These are phyloP conservation scores for Acanthamoeba castellanii DNA, from an alignment of 208 protist species.

Conservation along the genomic window DNA sequence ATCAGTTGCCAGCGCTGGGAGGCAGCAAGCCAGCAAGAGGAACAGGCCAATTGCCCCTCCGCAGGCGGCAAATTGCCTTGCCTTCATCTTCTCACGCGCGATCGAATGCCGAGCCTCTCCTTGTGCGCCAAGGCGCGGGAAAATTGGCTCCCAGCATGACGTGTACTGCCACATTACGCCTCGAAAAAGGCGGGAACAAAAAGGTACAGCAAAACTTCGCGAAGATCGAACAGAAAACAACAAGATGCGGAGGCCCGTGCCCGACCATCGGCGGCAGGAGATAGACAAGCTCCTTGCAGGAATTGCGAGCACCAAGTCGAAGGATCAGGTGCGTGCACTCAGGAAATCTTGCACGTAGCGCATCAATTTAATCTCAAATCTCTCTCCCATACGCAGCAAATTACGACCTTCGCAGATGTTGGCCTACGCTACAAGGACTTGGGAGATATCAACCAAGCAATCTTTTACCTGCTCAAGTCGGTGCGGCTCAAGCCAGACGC, in stretches of 20 bases:
- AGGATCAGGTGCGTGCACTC: not conserved
- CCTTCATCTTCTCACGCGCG: not conserved
- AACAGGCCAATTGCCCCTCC: constrained; percentile 22
- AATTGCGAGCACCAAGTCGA: not conserved
- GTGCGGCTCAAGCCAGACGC: constrained; percentile 10
- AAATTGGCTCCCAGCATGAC: not conserved
- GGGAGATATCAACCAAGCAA: not conserved
- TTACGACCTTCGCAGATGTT: not conserved
- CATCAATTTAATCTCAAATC: not conserved
- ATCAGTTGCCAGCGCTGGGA: not conserved
- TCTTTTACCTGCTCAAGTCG: constrained; percentile 1
- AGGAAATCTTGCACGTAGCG: too few relatives aligned
- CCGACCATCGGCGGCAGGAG: not conserved
- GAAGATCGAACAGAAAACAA: not conserved
- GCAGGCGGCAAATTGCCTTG: not conserved
- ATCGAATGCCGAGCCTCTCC: not conserved
- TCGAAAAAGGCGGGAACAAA: constrained; percentile 25
- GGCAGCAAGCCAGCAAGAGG: constrained; percentile 36
- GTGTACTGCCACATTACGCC: not conserved
- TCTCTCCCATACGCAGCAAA: not conserved
- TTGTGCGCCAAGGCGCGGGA: not conserved
- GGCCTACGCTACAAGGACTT: constrained; percentile 17
- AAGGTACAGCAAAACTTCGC: not conserved
- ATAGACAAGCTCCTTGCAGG: constrained; percentile 17
- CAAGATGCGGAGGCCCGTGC: not conserved